phyloP scores from a whole-genome alignment of 306 rosid species.

The Amphicarpaea edgeworthii region DNA sequence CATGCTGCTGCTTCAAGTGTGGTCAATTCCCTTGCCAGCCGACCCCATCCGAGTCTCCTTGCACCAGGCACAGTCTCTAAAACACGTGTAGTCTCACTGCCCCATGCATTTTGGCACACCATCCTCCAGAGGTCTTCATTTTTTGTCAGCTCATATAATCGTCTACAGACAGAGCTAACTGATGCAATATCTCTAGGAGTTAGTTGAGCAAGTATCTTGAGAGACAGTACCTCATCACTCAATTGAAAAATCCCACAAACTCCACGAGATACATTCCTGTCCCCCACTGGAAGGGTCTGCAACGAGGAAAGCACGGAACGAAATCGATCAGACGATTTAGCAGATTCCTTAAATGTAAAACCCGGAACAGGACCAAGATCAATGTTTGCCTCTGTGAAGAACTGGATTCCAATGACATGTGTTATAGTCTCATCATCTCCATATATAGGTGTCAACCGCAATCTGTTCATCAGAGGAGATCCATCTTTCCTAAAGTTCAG shows the following conservation, averaged over 20 bases:
- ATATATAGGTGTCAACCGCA: constrained; percentile 87
- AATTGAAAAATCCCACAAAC: constrained; percentile 80
- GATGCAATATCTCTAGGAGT: constrained; percentile 93
- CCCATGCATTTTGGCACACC: constrained; percentile 98
- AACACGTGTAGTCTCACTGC: constrained; percentile 81
- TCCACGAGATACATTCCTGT: constrained; percentile 76
- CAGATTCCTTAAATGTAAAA: constrained; percentile 60
- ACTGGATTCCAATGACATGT: constrained; percentile 95
- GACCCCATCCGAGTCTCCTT: constrained; percentile 87
- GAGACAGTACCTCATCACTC: constrained; percentile 88
- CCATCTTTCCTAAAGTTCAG: constrained; percentile 99
- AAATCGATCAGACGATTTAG: constrained; percentile 64
- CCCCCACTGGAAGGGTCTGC: constrained; percentile 59
- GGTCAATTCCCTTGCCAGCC: constrained; percentile 85
- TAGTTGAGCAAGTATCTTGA: constrained; percentile 78
- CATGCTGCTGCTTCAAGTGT: constrained; percentile 92
- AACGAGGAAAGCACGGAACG: constrained; percentile 65
- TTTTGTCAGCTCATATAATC: constrained; percentile 69
- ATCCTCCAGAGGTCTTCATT: constrained; percentile 87
- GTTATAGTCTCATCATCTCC: constrained; percentile 92
- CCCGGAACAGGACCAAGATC: constrained; percentile 89
- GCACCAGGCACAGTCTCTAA: constrained; percentile 91
- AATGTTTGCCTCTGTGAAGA: constrained; percentile 87
- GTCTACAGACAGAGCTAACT: constrained; percentile 74
- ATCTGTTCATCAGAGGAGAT: constrained; percentile 93